These are phyloP conservation scores for Fraxinus xanthoxyloides DNA, from an alignment of 305 asterid genomes.

Conservation along the genomic window DNA sequence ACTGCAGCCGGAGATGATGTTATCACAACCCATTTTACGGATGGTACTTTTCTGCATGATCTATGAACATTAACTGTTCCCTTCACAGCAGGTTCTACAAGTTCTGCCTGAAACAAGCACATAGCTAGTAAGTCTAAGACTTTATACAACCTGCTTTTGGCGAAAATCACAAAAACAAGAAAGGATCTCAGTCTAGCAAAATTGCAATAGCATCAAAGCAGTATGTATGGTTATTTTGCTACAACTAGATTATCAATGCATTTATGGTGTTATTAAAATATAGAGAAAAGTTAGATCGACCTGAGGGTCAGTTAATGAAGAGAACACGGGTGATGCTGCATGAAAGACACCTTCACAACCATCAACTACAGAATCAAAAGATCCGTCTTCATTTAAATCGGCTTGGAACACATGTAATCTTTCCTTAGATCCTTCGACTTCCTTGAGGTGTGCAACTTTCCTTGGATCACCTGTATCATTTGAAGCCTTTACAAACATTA, in stretches of 20 bases:
- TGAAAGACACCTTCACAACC: conserved; percentile 53
- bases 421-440: conserved; percentile 46
- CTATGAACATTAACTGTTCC: conserved; percentile 44
- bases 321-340: conserved; percentile 42
- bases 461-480: conserved; percentile 33
- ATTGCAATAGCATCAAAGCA: background rate
- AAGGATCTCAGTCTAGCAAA: background rate
- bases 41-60: conserved; percentile 34
- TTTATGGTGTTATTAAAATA: background rate
- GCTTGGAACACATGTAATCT: conserved; percentile 38
- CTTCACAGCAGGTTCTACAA: conserved; percentile 40
- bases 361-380: conserved; percentile 39
- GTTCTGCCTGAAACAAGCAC: conserved; percentile 28
- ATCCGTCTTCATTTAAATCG: conserved; percentile 35
- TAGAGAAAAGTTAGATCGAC: background rate
- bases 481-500: background rate
- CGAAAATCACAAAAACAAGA: background rate
- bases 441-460: conserved; percentile 31
- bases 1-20: conserved; percentile 41
- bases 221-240: background rate
- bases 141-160: background rate
- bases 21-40: conserved; percentile 34
- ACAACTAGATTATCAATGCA: background rate
- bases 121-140: background rate
- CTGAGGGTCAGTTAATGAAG: conserved; percentile 24